These are phyloP conservation scores for Coemansia sp. DNA, from an alignment of 192 early-diverging fungal species.

Conservation along the genomic window DNA sequence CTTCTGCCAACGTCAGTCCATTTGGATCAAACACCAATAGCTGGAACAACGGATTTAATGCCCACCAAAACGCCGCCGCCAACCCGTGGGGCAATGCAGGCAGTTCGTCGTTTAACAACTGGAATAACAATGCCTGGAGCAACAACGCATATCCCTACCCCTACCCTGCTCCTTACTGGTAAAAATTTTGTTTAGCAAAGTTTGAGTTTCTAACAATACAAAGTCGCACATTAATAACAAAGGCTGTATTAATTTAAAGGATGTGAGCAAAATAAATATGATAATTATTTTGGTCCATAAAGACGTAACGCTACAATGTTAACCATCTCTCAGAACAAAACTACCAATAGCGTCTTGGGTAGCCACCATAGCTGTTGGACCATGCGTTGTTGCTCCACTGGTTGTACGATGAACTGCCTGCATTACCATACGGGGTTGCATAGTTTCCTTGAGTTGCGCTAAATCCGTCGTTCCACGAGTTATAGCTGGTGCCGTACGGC, in stretches of 20 bases:
- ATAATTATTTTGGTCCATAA: no score
- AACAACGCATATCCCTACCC: constrained; percentile 45
- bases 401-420: constrained; percentile 22
- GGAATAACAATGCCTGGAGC: constrained; percentile 56
- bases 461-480: constrained; percentile 32
- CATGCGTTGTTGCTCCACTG: constrained; percentile 42
- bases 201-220: no score
- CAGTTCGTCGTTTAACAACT: constrained; percentile 53
- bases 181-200: not conserved
- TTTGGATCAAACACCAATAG: constrained; percentile 40
- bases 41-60: constrained; percentile 52
- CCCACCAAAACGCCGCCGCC: constrained; percentile 40
- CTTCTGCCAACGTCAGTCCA: constrained; percentile 29
- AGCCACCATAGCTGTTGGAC: constrained; percentile 20
- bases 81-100: constrained; percentile 50
- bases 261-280: not conserved
- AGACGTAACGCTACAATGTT: no score
- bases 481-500: constrained; percentile 25
- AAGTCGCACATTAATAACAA: no score
- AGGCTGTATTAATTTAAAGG: not conserved
- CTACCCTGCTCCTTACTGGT: constrained; percentile 47
- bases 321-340: no score
- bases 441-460: constrained; percentile 18
- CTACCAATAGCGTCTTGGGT: constrained; percentile 21
- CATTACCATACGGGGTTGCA: constrained; percentile 14